Evolutionary conservation across 352 stramenopile genomes (phyloP).

Genomic region (Aphanomyces astaci): DNA sequence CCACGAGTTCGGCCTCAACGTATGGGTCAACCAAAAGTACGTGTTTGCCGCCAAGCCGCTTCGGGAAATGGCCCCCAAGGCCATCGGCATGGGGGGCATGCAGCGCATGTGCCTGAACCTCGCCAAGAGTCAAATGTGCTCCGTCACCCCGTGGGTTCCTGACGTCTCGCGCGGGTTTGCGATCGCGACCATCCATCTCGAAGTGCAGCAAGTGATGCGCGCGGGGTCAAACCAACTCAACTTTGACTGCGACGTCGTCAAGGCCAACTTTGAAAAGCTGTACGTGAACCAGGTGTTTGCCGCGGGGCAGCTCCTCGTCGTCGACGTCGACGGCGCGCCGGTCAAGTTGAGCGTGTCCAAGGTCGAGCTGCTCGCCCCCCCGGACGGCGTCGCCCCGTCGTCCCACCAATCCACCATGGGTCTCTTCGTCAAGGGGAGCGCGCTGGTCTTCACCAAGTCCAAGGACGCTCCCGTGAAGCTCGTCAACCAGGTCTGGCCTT

Average conservation of each 20-base stretch:
- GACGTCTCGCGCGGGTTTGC: slow-evolving; percentile 34
- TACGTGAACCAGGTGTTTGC: slow-evolving; percentile 71
- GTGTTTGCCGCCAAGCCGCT: slow-evolving; percentile 70
- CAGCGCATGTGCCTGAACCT: slow-evolving; percentile 71
- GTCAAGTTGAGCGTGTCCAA: slow-evolving; percentile 19
- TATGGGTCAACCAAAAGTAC: slow-evolving; percentile 79
- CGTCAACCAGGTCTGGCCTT: slow-evolving; percentile 65
- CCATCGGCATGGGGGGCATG: slow-evolving; percentile 63
- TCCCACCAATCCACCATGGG: slow-evolving; percentile 3
- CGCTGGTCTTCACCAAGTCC: slow-evolving; percentile 62
- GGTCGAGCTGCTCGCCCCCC: slow-evolving; percentile 14
- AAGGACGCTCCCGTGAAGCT: slow-evolving; percentile 70
- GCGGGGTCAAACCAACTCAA: slow-evolving; percentile 46
- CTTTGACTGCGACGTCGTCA: slow-evolving; percentile 66
- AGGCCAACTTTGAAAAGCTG: slow-evolving; percentile 54
- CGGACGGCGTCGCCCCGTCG: not conserved
- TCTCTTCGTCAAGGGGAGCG: slow-evolving; percentile 14
- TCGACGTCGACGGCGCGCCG: slow-evolving; percentile 48
- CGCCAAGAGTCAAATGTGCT: slow-evolving; percentile 52
- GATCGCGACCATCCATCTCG: slow-evolving; percentile 66
- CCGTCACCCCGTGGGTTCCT: slow-evolving; percentile 56
- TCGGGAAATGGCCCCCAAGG: slow-evolving; percentile 47
- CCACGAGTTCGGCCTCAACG: slow-evolving; percentile 60
- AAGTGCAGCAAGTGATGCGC: slow-evolving; percentile 72
- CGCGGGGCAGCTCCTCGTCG: slow-evolving; percentile 61